phyloP scores from a whole-genome alignment of 2,329 filamentous ascomycete genomes.

The Chalara sp. region DNA sequence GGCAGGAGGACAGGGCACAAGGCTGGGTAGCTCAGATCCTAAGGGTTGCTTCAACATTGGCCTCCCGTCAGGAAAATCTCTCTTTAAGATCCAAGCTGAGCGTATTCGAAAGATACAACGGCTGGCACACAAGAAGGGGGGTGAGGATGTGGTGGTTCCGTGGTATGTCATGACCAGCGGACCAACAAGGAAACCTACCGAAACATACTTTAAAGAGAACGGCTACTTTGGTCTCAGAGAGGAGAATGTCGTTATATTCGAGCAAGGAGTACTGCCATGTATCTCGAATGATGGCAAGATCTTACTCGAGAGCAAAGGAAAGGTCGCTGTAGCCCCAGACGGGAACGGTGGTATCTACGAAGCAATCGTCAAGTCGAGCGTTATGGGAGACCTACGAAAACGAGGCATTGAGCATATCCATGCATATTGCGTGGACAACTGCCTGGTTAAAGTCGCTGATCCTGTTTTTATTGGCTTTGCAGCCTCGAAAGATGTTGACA shows the following conservation, averaged over 20 bases:
- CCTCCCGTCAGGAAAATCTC: slow-evolving; percentile 82
- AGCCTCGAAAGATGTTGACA: slow-evolving; percentile 81
- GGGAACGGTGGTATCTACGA: slow-evolving; percentile 97
- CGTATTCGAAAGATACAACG: slow-evolving; percentile 81
- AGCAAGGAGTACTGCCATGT: slow-evolving; percentile 94
- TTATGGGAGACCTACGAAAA: slow-evolving; percentile 80
- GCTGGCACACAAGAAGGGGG: slow-evolving; percentile 66
- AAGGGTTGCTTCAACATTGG: slow-evolving; percentile 98
- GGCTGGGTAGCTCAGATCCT: slow-evolving; percentile 87
- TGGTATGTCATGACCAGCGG: slow-evolving; percentile 99
- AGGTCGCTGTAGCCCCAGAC: slow-evolving; percentile 89
- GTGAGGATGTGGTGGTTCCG: slow-evolving; percentile 61
- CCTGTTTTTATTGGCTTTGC: slow-evolving; percentile 93
- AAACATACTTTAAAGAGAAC: slow-evolving; percentile 85
- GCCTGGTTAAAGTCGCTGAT: slow-evolving; percentile 97
- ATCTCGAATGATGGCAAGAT: slow-evolving; percentile 98
- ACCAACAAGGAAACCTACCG: slow-evolving; percentile 85
- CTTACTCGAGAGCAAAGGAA: slow-evolving; percentile 81
- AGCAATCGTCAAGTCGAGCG: slow-evolving; percentile 72
- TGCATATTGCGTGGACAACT: slow-evolving; percentile 98
- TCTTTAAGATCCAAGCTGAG: slow-evolving; percentile 98
- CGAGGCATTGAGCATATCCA: slow-evolving; percentile 93
- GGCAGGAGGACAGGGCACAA: slow-evolving; percentile 94
- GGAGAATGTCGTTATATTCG: slow-evolving; percentile 86
- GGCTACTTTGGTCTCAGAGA: slow-evolving; percentile 83